These are phyloP conservation scores for Garcia nutans DNA, from an alignment of 345 rosid genomes.

Conservation along the genomic window DNA sequence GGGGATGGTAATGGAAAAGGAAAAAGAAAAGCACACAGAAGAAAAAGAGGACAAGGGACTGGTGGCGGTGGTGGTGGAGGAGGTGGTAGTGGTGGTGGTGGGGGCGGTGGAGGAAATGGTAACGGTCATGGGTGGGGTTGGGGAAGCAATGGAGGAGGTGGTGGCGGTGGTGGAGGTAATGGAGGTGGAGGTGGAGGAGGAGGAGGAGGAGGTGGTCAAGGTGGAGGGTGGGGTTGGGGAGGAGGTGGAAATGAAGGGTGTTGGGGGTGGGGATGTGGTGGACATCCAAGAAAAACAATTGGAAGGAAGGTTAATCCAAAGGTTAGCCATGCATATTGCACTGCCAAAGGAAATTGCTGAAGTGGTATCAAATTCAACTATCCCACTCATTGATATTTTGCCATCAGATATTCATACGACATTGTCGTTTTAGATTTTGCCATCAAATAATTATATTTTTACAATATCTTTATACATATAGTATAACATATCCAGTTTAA, in stretches of 20 bases:
- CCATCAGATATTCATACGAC: not conserved
- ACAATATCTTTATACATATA: too few species aligned
- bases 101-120: conserved; percentile 23
- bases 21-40: not conserved
- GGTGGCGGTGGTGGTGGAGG: conserved; percentile 4
- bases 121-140: not conserved
- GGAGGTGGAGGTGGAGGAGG: conserved; percentile 23
- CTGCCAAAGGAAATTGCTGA: not conserved
- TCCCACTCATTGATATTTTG: not conserved
- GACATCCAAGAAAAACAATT: conserved; percentile 16
- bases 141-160: conserved; percentile 14
- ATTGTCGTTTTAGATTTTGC: too few species aligned
- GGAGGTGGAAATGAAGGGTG: conserved; percentile 40
- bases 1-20: not conserved
- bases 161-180: not conserved
- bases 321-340: conserved; percentile 7
- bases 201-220: conserved; percentile 31
- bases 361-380: too few species aligned
- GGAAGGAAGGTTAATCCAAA: not conserved
- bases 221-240: conserved; percentile 22
- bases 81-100: conserved; percentile 6
- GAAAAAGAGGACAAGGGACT: not conserved
- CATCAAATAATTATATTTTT: too few species aligned
- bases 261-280: conserved; percentile 56
- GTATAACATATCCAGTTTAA: too few species aligned